Evolutionary conservation across 176 grass and related monocot species (phyloP).

Genomic region (Echinochloa phyllopogon): DNA sequence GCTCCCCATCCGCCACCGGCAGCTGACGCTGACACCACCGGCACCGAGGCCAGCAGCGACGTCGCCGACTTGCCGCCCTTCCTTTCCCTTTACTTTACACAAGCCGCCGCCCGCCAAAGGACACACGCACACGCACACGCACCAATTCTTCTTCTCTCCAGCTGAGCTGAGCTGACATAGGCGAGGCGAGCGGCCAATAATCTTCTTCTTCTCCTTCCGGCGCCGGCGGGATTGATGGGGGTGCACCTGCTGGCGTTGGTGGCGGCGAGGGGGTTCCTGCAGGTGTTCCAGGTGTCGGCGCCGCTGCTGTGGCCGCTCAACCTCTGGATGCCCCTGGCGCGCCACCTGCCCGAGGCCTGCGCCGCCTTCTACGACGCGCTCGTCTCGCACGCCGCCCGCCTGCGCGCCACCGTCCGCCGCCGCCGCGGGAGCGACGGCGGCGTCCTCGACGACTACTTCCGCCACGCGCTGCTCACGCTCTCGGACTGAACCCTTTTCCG

Average conservation of each 20-base stretch:
- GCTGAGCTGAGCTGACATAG: not conserved
- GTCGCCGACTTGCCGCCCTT: not conserved
- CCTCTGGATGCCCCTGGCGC: conserved; percentile 35
- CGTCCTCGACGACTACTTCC: conserved; percentile 21
- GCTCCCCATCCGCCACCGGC: not conserved
- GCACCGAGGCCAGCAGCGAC: not conserved
- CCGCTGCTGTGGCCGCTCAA: conserved; percentile 45
- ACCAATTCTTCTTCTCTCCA: not conserved
- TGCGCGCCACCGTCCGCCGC: conserved; percentile 23
- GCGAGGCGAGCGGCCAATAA: too few species aligned
- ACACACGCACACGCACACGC: too few species aligned
- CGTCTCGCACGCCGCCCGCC: conserved; percentile 20
- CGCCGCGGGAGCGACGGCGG: not conserved
- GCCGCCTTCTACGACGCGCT: conserved; percentile 23
- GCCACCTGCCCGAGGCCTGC: conserved; percentile 47
- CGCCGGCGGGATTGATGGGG: too few species aligned
- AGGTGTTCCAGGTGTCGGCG: conserved; percentile 47
- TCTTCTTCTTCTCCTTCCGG: too few species aligned
- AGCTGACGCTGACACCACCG: not conserved
- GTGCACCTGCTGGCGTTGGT: conserved; percentile 47
- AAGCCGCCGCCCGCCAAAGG: too few species aligned
- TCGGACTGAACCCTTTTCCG: conserved; percentile 7
- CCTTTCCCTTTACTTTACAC: not conserved
- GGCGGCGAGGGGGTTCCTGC: conserved; percentile 33
- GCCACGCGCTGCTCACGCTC: conserved; percentile 28